Base-by-base conservation (phyloP, 2,329 filamentous ascomycete genomes). In the Helotiales sp. region DNA sequence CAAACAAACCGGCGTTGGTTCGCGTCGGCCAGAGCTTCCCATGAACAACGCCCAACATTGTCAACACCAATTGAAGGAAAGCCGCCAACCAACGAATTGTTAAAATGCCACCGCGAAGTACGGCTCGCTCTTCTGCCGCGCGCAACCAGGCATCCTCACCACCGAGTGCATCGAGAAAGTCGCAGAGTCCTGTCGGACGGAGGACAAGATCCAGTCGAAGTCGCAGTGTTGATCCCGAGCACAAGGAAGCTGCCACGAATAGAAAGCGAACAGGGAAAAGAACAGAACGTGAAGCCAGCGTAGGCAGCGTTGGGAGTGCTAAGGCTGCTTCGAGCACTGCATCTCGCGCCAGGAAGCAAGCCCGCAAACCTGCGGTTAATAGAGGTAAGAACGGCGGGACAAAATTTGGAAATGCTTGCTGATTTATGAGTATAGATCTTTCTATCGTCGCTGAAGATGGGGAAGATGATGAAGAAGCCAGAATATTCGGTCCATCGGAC, bases 211-310 rank as follows among this genome's bases (percentile, higher is more conserved):
- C 76, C 24, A 80, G 79, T 6, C 75, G 80, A 62, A 81, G 80
- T 62, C 76, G 75, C 61, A 82, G 80, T 70, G 76, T 76, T 22
- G 78, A 81, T 45, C 66, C 76, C 10, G 77, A 68, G n/a, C 67
- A 69, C 6, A 63, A 37, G 40, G 57, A 70, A 64, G 50, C 60
- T 17, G 55, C 37, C 11, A 30, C n/a, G 15, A 70, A 20, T 10
- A 66, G 61, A 28, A 62, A 26, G 28, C 45, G 61, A 34, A 26
- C 30, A 34, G 45, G 28, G 17, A 69, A 52, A 13, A 66, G 68
- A 50, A 34, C 24, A 26, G 34, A 61, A n/a, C 70, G 73, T 7
- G 72, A 73, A 57, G 55, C 24, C 45, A 75, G 72, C 47, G 69
- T 69, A 26, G 71, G 74, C 26, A 75, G 74, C 43, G 65, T 65